phyloP scores from a whole-genome alignment of 1,139 yeast genomes.

The Taphrina betulina region DNA sequence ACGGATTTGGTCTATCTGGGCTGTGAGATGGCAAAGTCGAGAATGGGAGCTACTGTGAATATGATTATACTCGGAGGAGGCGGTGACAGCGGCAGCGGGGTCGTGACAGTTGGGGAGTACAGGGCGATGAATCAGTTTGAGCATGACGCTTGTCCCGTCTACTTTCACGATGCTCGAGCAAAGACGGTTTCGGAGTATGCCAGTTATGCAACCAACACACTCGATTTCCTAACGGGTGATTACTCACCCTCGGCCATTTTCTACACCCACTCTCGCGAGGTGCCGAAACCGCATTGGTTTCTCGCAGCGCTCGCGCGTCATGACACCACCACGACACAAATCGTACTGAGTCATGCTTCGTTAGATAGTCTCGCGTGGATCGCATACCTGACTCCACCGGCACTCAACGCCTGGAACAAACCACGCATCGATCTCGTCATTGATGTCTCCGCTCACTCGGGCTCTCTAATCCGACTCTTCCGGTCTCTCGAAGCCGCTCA shows the following conservation, averaged over 20 bases:
- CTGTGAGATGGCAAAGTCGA: slow-evolving; percentile 3
- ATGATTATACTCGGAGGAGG: slow-evolving; percentile 9
- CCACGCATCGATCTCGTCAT: slow-evolving; percentile 12
- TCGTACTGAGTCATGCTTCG: background rate
- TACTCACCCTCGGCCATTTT: slow-evolving; percentile 2
- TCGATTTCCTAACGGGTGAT: background rate
- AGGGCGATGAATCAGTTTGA: background rate
- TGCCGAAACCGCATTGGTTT: slow-evolving; percentile 16
- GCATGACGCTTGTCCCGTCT: background rate
- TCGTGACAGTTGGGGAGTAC: background rate
- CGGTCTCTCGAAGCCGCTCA: slow-evolving; percentile 1
- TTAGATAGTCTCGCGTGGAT: background rate
- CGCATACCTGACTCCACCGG: slow-evolving; percentile 2
- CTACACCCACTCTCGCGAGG: slow-evolving; percentile 3
- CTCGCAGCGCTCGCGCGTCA: background rate
- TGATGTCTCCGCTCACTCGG: slow-evolving; percentile 1
- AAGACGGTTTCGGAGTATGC: background rate
- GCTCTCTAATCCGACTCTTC: background rate
- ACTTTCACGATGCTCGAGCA: slow-evolving; percentile 14
- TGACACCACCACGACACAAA: background rate
- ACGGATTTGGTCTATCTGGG: slow-evolving; percentile 1
- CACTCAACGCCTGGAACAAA: background rate
- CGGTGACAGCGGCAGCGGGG: too few species aligned
- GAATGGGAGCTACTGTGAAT: background rate
- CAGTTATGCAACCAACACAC: slow-evolving; percentile 1